Base-by-base conservation (phyloP, 2,329 filamentous ascomycete genomes). In the Blastomyces silverae region DNA sequence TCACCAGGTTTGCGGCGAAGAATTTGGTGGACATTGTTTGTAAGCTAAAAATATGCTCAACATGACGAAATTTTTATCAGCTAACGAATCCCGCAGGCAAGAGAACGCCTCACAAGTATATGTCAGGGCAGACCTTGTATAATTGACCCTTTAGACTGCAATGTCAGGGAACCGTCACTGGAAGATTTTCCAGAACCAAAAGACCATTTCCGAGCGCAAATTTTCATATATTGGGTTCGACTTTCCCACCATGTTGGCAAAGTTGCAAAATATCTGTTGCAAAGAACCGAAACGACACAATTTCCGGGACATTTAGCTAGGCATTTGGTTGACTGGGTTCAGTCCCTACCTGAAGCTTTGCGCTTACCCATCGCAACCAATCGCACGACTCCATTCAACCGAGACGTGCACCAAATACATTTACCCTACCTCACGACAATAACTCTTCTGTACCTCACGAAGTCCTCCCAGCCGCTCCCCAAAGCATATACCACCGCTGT, bases 11-110 rank as follows among this genome's bases (percentile, higher is more conserved):
- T 78, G 0, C 71, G 77, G 7, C 72, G 76, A 8, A 69, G 75
- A n/a, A 78, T 79, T 57, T 79, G 77, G 77, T 79, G 77, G 77
- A 79, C 77, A 1, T 72, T 74, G n/a, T 78, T 78, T 67, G 75
- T 63, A 57, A 58, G 62, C 53, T 20, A 42, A 25, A 7, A 22
- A 53, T 3, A 55, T 37, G 15, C 46, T 58, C 44, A 58, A 13
- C 34, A 46, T 63, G 20, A 17, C 4, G 31, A 48, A 17, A n/a
- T n/a, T n/a, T 48, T 48, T 37, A 42, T 42, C 48, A 17, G 34
- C 50, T 63, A 58, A 63, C 52, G 31, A 10, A 13, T 15, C 39
- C 3, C 39, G 20, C 28, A 63, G 62, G 62, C 77, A 1, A 70
- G 77, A 31, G 77, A 79, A 65, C 72, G 76, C 0, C 68, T 78